Base-by-base conservation (phyloP, 352 stramenopile species). In the Globisporangium sylvaticum region DNA sequence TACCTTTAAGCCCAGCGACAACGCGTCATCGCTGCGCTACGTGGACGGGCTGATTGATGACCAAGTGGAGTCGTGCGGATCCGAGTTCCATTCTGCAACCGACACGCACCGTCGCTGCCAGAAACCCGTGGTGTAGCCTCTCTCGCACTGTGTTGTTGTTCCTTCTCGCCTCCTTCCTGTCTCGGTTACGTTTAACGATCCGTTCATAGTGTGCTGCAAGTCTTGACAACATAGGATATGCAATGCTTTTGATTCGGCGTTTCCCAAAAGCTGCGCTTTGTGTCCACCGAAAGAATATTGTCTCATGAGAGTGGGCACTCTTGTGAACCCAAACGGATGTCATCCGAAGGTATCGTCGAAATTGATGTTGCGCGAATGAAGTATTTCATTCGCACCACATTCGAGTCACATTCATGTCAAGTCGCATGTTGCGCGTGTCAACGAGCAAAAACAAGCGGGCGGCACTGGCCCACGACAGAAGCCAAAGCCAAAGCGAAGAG, bases 371-470 rank as follows among this genome's bases (percentile, higher is more conserved):
- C 56, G n/a, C 7, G 56, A 62, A 39, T 39, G 31, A 61, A 34
- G 32, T 50, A 10, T 4, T 34, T 32, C 12, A 29, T 24, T 52
- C 44, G 5, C 18, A 52, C 46, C 20, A 54, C 9, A 20, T 44
- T 44, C 37, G 12, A 12, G 29, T 20, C 29, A 61, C 55, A 18
- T 8, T 10, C 37, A 44, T 20, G 10, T 12, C 37, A 46, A 29
- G 4, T 61, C 54, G 9, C 12, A 62, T 37, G 57, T 54, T 63
- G 57, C 57, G 18, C 57, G 53, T 27, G n/a, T n/a, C n/a, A n/a
- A n/a, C n/a, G n/a, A n/a, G n/a, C 55, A 60, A 60, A 60, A 34
- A 46, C 29, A 46, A 29, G 55, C 55, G 18, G 46, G 34, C 22
- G 29, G 54, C 54, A 59, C 54, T 59, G 29, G 54, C 18, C 54